These are phyloP conservation scores for Metschnikowia gruessii DNA, from an alignment of 805 yeast species.

Conservation along the genomic window DNA sequence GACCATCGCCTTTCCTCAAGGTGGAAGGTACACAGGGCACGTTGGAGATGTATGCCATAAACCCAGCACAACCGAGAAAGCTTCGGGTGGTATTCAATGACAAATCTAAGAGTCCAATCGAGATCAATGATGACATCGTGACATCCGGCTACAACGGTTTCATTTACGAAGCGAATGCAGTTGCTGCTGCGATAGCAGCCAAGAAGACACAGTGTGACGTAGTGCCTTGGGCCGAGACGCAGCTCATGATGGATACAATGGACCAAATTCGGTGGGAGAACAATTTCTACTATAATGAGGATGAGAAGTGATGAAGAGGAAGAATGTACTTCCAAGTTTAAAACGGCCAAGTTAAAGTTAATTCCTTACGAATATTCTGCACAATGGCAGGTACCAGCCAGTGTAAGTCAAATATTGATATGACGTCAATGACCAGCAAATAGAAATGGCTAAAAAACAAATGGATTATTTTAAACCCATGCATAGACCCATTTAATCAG, in stretches of 20 bases:
- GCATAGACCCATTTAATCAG: too few relatives aligned
- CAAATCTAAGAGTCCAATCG: conserved; percentile 20
- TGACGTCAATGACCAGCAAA: too few relatives aligned
- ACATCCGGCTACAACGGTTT: conserved; percentile 44
- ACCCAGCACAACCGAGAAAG: conserved; percentile 33
- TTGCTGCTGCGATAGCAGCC: conserved; percentile 42
- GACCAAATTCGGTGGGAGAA: conserved; percentile 45
- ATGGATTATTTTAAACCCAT: too few relatives aligned
- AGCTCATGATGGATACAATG: conserved; percentile 46
- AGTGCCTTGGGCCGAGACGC: conserved; percentile 46
- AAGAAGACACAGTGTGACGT: conserved; percentile 37
- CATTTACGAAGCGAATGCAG: conserved; percentile 55
- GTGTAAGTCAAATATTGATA: too few relatives aligned
- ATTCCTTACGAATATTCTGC: too few relatives aligned
- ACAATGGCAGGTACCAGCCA: too few relatives aligned
- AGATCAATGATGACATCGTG: conserved; percentile 28
- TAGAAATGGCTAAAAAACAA: too few relatives aligned
- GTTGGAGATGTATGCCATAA: conserved; percentile 30
- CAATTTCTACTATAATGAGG: conserved; percentile 45
- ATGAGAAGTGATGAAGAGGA: conserved; percentile 9
- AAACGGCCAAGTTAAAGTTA: too few relatives aligned
- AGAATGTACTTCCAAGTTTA: too few relatives aligned
- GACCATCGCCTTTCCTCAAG: conserved; percentile 30
- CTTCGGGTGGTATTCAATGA: conserved; percentile 35
- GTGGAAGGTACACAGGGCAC: conserved; percentile 35